Conservation (phyloP, 129 eudicot species). For the Pulicaria dysenterica region DNA sequence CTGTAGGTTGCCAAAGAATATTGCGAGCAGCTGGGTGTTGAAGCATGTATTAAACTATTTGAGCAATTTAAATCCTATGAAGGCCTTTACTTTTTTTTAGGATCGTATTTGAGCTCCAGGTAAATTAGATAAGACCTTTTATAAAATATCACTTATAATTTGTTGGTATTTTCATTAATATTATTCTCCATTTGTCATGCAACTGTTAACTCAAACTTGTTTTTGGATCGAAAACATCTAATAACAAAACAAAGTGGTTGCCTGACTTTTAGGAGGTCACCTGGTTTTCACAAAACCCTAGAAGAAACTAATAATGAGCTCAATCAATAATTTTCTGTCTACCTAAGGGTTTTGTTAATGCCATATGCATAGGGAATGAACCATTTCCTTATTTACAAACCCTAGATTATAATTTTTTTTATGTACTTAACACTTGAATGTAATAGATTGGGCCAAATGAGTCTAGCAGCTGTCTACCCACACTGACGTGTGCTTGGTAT, state of each 20-base stretch:
- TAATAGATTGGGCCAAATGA: not conserved
- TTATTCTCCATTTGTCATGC: not conserved
- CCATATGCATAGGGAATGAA: not conserved
- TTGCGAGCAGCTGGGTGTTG: conserved; percentile 21
- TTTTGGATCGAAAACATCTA: no score
- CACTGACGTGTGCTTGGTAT: not conserved
- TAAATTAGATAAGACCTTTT: not conserved
- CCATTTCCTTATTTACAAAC: not conserved
- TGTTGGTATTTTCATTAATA: not conserved
- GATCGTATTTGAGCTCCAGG: conserved; percentile 24
- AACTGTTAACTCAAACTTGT: no score
- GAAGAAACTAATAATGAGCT: not conserved
- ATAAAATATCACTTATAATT: not conserved
- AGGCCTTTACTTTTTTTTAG: conserved; percentile 18
- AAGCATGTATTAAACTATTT: conserved; percentile 14
- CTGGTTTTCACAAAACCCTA: not conserved
- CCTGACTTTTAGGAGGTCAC: not conserved
- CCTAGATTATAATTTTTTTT: no score
- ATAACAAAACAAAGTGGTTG: not conserved
- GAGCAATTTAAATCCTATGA: conserved; percentile 21
- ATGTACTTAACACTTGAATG: no score
- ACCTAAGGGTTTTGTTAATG: not conserved
- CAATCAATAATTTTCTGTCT: not conserved
- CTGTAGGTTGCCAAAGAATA: conserved; percentile 22
- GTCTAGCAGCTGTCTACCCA: not conserved